phyloP scores from a whole-genome alignment of 495 filamentous ascomycete species.

The Aspergillus sclerotiicarbonarius region DNA sequence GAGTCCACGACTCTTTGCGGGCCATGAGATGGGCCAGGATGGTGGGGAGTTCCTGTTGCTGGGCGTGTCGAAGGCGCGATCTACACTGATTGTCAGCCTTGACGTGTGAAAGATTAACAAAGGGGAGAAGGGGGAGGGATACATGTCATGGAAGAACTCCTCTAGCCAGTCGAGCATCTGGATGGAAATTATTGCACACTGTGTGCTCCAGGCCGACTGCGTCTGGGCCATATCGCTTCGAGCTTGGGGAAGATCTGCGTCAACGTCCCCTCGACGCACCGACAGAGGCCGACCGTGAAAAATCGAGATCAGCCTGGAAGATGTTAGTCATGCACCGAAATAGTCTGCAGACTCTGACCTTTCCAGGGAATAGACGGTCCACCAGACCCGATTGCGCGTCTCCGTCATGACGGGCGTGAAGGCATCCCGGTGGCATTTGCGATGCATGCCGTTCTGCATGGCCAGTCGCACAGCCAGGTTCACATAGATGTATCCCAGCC shows the following conservation, averaged over 20 bases:
- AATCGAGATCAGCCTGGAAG: slow-evolving; percentile 22
- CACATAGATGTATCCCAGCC: slow-evolving; percentile 38
- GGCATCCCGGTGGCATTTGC: slow-evolving; percentile 27
- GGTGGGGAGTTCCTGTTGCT: slow-evolving; percentile 13
- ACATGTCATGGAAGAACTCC: slow-evolving; percentile 28
- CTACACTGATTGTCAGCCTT: slow-evolving; percentile 1
- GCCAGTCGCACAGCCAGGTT: slow-evolving; percentile 36
- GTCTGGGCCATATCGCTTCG: slow-evolving; percentile 7
- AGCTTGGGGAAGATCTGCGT: slow-evolving; percentile 30
- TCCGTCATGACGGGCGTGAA: slow-evolving; percentile 29
- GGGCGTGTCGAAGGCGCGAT: slow-evolving; percentile 17
- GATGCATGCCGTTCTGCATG: slow-evolving; percentile 45
- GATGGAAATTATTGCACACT: slow-evolving; percentile 18
- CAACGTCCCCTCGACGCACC: slow-evolving; percentile 29
- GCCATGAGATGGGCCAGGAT: slow-evolving; percentile 15
- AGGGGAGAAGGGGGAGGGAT: slow-evolving; percentile 1
- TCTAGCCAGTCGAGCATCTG: slow-evolving; percentile 27
- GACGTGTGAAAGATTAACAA: slow-evolving; percentile 1
- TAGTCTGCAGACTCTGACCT: slow-evolving; percentile 18
- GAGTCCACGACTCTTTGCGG: slow-evolving; percentile 13
- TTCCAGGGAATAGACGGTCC: slow-evolving; percentile 38
- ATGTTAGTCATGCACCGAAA: not conserved
- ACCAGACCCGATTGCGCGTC: slow-evolving; percentile 39
- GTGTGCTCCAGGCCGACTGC: slow-evolving; percentile 13
- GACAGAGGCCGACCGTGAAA: slow-evolving; percentile 40